Base-by-base conservation (phyloP, 2,329 filamentous ascomycete genomes). In the Cladosporium oxysporum region DNA sequence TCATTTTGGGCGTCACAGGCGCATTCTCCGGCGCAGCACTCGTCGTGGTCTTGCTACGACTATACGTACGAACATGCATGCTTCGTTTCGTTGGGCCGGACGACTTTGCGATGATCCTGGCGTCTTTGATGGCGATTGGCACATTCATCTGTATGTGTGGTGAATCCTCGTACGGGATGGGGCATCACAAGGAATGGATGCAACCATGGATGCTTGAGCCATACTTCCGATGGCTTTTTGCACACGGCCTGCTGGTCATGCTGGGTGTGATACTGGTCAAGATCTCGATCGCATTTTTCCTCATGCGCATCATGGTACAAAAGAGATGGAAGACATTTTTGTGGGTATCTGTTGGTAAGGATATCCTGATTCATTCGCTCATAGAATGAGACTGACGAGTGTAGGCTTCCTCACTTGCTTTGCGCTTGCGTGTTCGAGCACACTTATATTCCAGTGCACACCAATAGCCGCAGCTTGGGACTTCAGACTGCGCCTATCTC, bases 31-130 rank as follows among this genome's bases (percentile, higher is more conserved):
- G 59, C 8, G 49, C 69, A 5, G 71, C 71, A 7, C 58, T 72
- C 52, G 58, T 72, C 50, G 60, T 69, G 21, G 67, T 72, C 28
- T 66, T 64, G 12, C 58, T 71, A 11, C 68, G 73, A 16, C 41
- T 73, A 18, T 66, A 66, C 23, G 84, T 85, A 29, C 79, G 84
- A 12, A 29, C 79, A 2, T 70, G 73, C 12, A 79, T 85, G 72
- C 77, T 86, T 53, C 81, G 79, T 28, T 81, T 80, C 31, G 76
- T 82, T 53, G 83, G 83, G 1, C 69, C 76, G 28, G 84, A 87
- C 75, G 84, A 85, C 70, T 81, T 76, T 66, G 67, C 80, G 2
- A 84, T 84, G 70, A 59, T 80, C 1, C 66, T 73, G 3, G 78
- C 82, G 4, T 76, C 78, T 74, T 76, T 83, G 16, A 67, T 73